A percentile compares a stretch with the other conserved stretches of the same genome.
Conservation (phyloP, 257 asterid genomes). For the Scutellaria minor region DNA sequence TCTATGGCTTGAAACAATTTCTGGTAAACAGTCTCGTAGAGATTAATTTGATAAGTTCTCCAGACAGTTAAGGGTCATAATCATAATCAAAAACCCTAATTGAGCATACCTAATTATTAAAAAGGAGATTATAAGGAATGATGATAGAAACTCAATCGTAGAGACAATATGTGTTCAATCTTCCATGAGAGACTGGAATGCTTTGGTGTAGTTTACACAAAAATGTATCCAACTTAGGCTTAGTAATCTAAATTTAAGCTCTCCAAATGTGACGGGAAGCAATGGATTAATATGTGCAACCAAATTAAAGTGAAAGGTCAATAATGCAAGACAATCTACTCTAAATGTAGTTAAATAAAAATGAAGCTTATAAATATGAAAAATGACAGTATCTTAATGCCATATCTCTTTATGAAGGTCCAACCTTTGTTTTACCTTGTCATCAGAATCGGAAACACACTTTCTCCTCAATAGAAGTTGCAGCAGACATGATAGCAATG, state of each 20-base stretch:
- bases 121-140: neutral
- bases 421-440: neutral
- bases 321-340: neutral
- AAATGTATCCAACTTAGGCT: neutral
- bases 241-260: neutral
- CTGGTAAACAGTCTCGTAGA: neutral
- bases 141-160: neutral
- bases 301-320: neutral
- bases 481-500: neutral
- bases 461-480: neutral
- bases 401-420: neutral
- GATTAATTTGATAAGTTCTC: neutral
- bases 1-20: neutral
- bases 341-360: neutral
- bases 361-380: conserved; percentile 17
- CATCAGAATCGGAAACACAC: neutral
- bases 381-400: neutral
- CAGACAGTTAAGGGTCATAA: neutral
- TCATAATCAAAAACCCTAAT: neutral
- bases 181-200: neutral
- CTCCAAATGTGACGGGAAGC: neutral
- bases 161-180: neutral
- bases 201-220: neutral
- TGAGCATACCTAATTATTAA: neutral
- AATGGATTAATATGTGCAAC: neutral